Percentiles rank a stretch among this genome's conserved stretches.
These are phyloP conservation scores for Rhamnella rubrinervis DNA, from an alignment of 331 rosid genomes.

Conservation along the genomic window DNA sequence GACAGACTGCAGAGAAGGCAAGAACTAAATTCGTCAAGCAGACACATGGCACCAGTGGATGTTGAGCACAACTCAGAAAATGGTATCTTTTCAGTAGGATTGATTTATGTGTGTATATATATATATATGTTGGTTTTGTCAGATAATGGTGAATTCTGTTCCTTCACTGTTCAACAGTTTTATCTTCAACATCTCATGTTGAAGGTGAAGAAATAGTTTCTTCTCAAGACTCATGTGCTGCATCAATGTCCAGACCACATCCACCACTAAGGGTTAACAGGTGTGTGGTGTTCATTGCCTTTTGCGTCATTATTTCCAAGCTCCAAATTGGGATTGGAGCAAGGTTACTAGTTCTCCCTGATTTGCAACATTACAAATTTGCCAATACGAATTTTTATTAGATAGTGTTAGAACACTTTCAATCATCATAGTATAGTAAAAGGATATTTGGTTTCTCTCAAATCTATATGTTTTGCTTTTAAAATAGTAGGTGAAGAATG, in stretches of 20 bases:
- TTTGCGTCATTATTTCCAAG: neutral
- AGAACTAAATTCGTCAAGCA: slow-evolving; percentile 51
- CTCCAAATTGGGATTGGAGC: neutral
- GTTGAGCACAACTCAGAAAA: slow-evolving; percentile 59
- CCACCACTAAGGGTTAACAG: slow-evolving; percentile 46
- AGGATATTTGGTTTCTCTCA: no score
- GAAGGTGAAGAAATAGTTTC: slow-evolving; percentile 73
- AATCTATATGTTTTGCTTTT: no score
- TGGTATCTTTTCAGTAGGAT: slow-evolving; percentile 43
- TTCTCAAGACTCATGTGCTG: slow-evolving; percentile 62
- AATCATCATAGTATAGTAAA: no score
- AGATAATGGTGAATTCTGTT: slow-evolving; percentile 1
- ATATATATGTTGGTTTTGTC: slow-evolving; percentile 6
- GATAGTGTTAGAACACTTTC: neutral
- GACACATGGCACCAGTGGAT: slow-evolving; percentile 43
- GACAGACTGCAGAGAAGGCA: slow-evolving; percentile 80
- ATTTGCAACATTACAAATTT: neutral
- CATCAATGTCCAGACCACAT: slow-evolving; percentile 45
- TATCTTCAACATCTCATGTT: slow-evolving; percentile 53
- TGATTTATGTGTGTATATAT: slow-evolving; percentile 14
- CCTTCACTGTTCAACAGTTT: slow-evolving; percentile 37
- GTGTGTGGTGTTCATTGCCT: slow-evolving; percentile 19
- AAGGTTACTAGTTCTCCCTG: neutral
- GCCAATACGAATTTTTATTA: neutral
- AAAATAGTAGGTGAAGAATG: no score